Percentiles rank a stretch among this genome's conserved stretches.
Conservation (phyloP, 768 basidiomycete genomes). For the Rhizopogon roseolus region DNA sequence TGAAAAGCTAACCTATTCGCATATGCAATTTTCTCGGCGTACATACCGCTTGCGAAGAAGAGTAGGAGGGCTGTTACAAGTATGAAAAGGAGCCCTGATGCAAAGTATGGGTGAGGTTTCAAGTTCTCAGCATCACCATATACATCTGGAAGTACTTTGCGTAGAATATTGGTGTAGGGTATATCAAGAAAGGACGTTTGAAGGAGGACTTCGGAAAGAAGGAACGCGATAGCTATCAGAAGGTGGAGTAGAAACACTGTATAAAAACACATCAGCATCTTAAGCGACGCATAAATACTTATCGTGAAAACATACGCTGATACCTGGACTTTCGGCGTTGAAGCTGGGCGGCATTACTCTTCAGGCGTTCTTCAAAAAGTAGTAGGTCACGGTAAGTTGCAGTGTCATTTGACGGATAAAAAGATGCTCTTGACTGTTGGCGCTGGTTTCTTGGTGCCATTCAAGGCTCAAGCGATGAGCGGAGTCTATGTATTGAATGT, state of each 20-base stretch:
- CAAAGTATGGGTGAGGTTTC: conserved; percentile 65
- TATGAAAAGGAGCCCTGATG: conserved; percentile 79
- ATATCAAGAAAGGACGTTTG: conserved; percentile 61
- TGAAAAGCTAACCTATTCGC: conserved; percentile 71
- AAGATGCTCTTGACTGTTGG: conserved; percentile 31
- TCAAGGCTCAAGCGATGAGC: not conserved
- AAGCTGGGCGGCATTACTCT: conserved; percentile 82
- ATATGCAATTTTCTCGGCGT: conserved; percentile 92
- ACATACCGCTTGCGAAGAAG: conserved; percentile 97
- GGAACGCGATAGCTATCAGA: conserved; percentile 59
- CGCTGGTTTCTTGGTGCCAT: conserved; percentile 27
- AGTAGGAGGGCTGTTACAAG: conserved; percentile 86
- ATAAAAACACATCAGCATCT: conserved; percentile 11
- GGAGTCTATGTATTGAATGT: too few species aligned
- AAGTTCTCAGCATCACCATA: conserved; percentile 37
- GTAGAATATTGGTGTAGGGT: conserved; percentile 52
- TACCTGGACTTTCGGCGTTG: conserved; percentile 78
- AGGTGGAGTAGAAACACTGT: conserved; percentile 76
- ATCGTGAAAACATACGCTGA: conserved; percentile 51
- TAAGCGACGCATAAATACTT: conserved; percentile 6
- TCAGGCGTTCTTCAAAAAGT: conserved; percentile 94
- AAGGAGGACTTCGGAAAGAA: conserved; percentile 72
- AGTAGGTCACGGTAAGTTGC: conserved; percentile 85
- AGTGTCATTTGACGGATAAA: conserved; percentile 65
- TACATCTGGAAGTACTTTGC: conserved; percentile 45